These are phyloP conservation scores for Ormosia emarginata DNA, from an alignment of 306 rosid species.

Conservation along the genomic window DNA sequence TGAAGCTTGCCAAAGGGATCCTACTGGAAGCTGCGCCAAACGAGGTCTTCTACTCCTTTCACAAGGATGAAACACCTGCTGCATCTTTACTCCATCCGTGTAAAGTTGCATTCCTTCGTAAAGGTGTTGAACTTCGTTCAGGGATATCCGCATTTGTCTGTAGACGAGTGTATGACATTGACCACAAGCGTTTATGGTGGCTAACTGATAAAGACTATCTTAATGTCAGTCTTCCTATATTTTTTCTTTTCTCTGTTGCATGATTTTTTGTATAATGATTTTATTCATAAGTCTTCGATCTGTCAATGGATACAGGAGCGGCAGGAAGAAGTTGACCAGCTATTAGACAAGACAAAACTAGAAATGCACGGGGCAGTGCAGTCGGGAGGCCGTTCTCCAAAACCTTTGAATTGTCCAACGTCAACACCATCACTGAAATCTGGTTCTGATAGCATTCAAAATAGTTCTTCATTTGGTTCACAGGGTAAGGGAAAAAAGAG, in stretches of 20 bases:
- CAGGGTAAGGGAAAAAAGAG: conserved; percentile 82
- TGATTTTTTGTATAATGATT: neutral
- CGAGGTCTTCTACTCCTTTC: conserved; percentile 91
- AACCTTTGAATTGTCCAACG: conserved; percentile 74
- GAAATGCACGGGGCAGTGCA: conserved; percentile 95
- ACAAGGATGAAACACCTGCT: conserved; percentile 93
- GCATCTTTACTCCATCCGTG: conserved; percentile 95
- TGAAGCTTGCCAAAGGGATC: conserved; percentile 71
- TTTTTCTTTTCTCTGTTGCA: neutral
- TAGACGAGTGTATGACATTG: conserved; percentile 77
- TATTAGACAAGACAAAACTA: conserved; percentile 71
- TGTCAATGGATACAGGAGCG: conserved; percentile 47
- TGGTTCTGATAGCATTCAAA: conserved; percentile 74
- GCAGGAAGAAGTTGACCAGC: conserved; percentile 89
- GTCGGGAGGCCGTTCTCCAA: conserved; percentile 94
- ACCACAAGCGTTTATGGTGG: conserved; percentile 86
- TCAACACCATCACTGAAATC: conserved; percentile 65
- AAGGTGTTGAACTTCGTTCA: conserved; percentile 87
- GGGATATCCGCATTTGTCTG: conserved; percentile 95
- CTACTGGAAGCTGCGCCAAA: conserved; percentile 81
- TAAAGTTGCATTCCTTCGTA: conserved; percentile 91
- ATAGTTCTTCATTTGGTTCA: conserved; percentile 60
- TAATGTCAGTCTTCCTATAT: conserved; percentile 57
- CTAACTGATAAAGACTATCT: conserved; percentile 76
- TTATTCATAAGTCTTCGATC: neutral